Evolutionary conservation across 192 early-diverging fungal species (phyloP).

Genomic region (Entomortierella lignicola): DNA sequence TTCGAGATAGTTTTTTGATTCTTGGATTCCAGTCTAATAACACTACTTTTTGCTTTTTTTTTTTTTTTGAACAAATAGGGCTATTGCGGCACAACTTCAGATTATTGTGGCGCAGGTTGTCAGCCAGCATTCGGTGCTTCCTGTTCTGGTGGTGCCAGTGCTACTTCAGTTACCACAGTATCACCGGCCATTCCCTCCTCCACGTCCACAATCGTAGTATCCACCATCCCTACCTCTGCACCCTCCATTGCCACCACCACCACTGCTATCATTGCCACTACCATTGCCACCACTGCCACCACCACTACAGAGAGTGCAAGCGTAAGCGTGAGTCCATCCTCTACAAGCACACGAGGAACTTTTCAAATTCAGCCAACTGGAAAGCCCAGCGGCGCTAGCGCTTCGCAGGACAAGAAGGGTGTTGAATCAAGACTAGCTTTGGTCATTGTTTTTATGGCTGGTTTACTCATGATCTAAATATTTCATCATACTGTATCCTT

Average conservation of each 20-base stretch:
- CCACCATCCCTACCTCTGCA: background rate
- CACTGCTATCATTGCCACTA: background rate
- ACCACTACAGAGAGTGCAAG: background rate
- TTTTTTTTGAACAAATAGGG: constrained; percentile 3
- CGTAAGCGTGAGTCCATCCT: background rate
- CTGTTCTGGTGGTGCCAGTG: background rate
- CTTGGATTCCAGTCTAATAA: background rate
- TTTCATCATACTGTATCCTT: constrained; percentile 14
- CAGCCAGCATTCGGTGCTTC: constrained; percentile 14
- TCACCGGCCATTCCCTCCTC: no score
- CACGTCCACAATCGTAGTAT: no score
- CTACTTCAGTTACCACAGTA: background rate
- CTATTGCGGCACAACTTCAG: constrained; percentile 7
- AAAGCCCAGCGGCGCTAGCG: constrained; percentile 21
- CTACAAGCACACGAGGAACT: constrained; percentile 14
- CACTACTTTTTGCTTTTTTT: background rate
- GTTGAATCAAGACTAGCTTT: constrained; percentile 29
- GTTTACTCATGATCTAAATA: constrained; percentile 41
- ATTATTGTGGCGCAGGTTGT: constrained; percentile 40
- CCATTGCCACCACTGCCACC: background rate
- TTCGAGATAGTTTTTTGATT: no score
- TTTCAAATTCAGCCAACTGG: constrained; percentile 42
- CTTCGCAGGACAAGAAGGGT: constrained; percentile 9
- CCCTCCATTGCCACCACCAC: background rate
- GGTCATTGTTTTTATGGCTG: constrained; percentile 27